phyloP scores from a whole-genome alignment of 108 stramenopile species.

The Conticribra guillardii region DNA sequence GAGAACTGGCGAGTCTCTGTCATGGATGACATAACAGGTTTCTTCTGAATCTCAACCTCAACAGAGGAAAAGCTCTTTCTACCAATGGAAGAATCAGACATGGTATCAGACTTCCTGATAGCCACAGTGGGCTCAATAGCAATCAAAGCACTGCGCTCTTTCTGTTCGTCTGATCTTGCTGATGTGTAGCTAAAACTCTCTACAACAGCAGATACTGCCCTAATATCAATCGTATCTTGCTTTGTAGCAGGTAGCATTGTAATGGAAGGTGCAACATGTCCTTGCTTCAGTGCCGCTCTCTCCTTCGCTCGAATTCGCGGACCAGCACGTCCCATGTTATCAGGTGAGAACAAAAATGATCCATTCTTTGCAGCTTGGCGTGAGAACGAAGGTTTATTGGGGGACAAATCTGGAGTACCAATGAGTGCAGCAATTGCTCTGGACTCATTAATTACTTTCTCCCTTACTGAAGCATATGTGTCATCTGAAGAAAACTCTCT shows the following conservation, averaged over 20 bases:
- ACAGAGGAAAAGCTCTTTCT: background rate
- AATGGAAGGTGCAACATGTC: conserved; percentile 18
- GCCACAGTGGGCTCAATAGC: conserved; percentile 3
- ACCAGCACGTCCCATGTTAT: conserved; percentile 48
- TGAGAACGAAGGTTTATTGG: conserved; percentile 28
- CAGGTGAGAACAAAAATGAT: conserved; percentile 42
- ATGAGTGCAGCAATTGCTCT: background rate
- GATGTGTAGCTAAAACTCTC: conserved; percentile 22
- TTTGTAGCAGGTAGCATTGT: conserved; percentile 41
- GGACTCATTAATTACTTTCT: background rate
- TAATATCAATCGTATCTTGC: background rate
- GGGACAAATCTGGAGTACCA: conserved; percentile 22
- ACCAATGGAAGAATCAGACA: background rate
- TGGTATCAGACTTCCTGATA: background rate
- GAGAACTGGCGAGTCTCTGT: conserved; percentile 34
- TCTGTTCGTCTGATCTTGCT: background rate
- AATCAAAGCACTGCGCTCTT: conserved; percentile 3
- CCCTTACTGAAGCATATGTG: background rate
- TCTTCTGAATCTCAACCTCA: conserved; percentile 17
- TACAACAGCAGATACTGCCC: conserved; percentile 1
- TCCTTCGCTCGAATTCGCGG: conserved; percentile 40
- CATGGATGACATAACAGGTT: conserved; percentile 14
- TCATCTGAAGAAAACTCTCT: background rate
- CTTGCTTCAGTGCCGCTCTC: conserved; percentile 16
- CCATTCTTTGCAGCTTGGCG: conserved; percentile 39